These are phyloP conservation scores for Shiraia sp. DNA, from an alignment of 2,329 filamentous ascomycete genomes.

Conservation along the genomic window DNA sequence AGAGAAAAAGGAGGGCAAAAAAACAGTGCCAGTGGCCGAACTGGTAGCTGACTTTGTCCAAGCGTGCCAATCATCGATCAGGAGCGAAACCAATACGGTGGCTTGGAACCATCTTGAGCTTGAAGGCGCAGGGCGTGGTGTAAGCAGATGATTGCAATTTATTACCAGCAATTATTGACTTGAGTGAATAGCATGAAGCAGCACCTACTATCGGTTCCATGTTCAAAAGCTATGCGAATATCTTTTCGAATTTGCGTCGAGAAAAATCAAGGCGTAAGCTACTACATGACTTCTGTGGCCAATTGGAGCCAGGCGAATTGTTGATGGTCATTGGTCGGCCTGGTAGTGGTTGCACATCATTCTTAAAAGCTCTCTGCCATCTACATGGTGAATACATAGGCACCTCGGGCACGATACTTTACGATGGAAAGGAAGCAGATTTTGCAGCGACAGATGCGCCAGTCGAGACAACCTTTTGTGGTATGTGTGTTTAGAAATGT, in stretches of 20 bases:
- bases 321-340: constrained; percentile 4
- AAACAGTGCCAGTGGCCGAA: constrained; percentile 1
- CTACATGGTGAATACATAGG: constrained; percentile 4
- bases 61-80: constrained; percentile 3
- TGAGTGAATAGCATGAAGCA: constrained; percentile 1
- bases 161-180: background rate
- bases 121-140: constrained; percentile 7
- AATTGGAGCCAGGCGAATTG: constrained; percentile 2
- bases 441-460: constrained; percentile 5
- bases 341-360: constrained; percentile 5
- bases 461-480: constrained; percentile 5
- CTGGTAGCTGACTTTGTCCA: constrained; percentile 4
- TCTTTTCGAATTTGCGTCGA: constrained; percentile 1
- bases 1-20: background rate
- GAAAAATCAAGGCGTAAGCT: constrained; percentile 3
- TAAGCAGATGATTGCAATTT: background rate
- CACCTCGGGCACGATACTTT: constrained; percentile 3
- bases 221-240: background rate
- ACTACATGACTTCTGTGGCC: constrained; percentile 2
- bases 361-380: constrained; percentile 5
- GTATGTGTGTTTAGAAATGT: constrained; percentile 1
- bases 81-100: constrained; percentile 3
- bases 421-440: constrained; percentile 2
- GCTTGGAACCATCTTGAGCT: constrained; percentile 6
- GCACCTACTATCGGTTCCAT: constrained; percentile 6